Evolutionary conservation across 2,329 filamentous ascomycete genomes (phyloP).

Genomic region (Phyllosticta capitalensis): DNA sequence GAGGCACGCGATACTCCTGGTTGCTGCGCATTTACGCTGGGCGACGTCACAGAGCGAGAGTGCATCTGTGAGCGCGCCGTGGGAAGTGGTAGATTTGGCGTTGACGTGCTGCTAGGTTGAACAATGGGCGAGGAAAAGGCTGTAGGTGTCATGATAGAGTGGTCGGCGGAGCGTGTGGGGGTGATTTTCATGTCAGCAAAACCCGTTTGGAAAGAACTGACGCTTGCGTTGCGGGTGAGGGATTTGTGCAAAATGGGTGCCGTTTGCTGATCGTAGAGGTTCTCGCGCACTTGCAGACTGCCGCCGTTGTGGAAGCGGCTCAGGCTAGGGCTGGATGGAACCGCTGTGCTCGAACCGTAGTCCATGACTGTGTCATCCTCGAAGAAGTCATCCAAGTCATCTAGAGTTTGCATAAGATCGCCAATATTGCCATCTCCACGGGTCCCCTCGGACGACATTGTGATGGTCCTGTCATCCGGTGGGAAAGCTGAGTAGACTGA

Average conservation of each 20-base stretch:
- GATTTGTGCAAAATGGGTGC: slow-evolving; percentile 83
- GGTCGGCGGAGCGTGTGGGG: slow-evolving; percentile 38
- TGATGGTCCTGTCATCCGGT: slow-evolving; percentile 63
- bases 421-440: slow-evolving; percentile 65
- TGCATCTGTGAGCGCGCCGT: slow-evolving; percentile 58
- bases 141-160: slow-evolving; percentile 47
- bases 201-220: slow-evolving; percentile 74
- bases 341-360: slow-evolving; percentile 23
- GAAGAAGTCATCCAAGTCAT: slow-evolving; percentile 48
- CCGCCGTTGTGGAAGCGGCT: slow-evolving; percentile 20
- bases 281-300: slow-evolving; percentile 60
- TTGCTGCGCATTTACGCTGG: slow-evolving; percentile 44
- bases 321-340: slow-evolving; percentile 23
- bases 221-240: slow-evolving; percentile 58
- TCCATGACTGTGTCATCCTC: slow-evolving; percentile 31
- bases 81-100: slow-evolving; percentile 21
- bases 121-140: slow-evolving; percentile 33
- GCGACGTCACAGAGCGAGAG: slow-evolving; percentile 75
- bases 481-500: slow-evolving; percentile 50
- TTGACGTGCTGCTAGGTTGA: slow-evolving; percentile 17
- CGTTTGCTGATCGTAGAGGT: slow-evolving; percentile 87
- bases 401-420: slow-evolving; percentile 60
- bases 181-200: slow-evolving; percentile 64
- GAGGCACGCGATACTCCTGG: slow-evolving; percentile 42
- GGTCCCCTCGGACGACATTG: slow-evolving; percentile 83